A percentile compares a stretch with the other conserved stretches of the same genome.
Evolutionary conservation across 2,329 filamentous ascomycete genomes (phyloP).

Genomic region (Biscogniauxia sp.): DNA sequence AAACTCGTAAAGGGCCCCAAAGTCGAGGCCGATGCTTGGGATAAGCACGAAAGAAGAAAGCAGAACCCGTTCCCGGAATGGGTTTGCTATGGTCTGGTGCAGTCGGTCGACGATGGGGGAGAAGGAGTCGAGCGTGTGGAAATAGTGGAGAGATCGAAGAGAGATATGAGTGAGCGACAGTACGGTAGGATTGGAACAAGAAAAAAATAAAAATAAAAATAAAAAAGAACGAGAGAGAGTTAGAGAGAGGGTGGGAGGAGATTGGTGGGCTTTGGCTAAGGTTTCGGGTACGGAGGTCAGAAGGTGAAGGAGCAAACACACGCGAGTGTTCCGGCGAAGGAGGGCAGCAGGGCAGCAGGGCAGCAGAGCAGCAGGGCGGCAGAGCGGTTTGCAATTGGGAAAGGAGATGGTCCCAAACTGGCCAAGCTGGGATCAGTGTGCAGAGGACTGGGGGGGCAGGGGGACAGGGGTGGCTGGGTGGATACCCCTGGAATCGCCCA

Average conservation of each 20-base stretch:
- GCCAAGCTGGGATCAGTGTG: background rate
- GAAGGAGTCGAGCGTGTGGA: conserved; percentile 2
- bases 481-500: background rate
- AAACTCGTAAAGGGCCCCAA: conserved; percentile 8
- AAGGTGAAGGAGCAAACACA: background rate
- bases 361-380: background rate
- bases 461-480: background rate
- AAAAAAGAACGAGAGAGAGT: conserved; percentile 10
- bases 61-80: conserved; percentile 22
- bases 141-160: conserved; percentile 6
- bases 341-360: background rate
- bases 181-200: background rate
- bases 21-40: conserved; percentile 7
- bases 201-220: conserved; percentile 13
- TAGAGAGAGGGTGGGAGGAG: conserved; percentile 4
- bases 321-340: background rate
- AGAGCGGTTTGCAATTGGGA: background rate
- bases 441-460: background rate
- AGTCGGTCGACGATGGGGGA: conserved; percentile 9
- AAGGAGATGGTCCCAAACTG: background rate
- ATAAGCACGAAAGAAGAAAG: conserved; percentile 3
- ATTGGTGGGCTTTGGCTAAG: background rate
- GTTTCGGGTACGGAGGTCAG: background rate
- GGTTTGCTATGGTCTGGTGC: conserved; percentile 12
- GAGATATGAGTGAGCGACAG: conserved; percentile 1